A percentile compares a stretch with the other conserved stretches of the same genome.
These are phyloP conservation scores for Butyriboletus loyo DNA, from an alignment of 768 basidiomycete species.

Conservation along the genomic window DNA sequence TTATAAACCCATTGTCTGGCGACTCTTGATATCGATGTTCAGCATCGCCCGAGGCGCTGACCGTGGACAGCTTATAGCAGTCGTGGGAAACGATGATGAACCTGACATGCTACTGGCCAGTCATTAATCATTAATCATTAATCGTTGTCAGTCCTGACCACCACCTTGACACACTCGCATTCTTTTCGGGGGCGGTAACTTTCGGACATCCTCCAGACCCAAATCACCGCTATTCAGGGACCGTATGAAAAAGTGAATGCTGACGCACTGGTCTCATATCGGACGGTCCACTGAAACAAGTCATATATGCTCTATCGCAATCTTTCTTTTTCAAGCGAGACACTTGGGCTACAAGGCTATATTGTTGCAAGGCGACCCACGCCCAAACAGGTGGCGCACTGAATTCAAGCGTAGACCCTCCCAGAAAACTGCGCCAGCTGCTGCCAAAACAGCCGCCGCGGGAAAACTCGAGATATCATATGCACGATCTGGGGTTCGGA, in stretches of 20 bases:
- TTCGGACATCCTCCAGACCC: background rate
- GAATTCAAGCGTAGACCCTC: background rate
- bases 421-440: background rate
- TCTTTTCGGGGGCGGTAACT: background rate
- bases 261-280: no score
- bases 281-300: conserved; percentile 5
- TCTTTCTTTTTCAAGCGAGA: conserved; percentile 15
- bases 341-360: background rate
- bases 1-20: conserved; percentile 26
- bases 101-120: no score
- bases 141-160: no score
- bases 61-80: conserved; percentile 6
- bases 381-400: no score
- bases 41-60: conserved; percentile 5
- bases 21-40: conserved; percentile 14
- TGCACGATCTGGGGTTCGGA: background rate
- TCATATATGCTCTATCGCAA: conserved; percentile 2
- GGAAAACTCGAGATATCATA: background rate
- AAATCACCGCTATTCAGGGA: background rate
- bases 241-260: background rate
- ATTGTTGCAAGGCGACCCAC: background rate
- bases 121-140: no score
- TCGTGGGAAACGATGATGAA: conserved; percentile 24
- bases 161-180: background rate
- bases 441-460: conserved; percentile 1